Base-by-base conservation (phyloP, 805 yeast genomes). In the Metschnikowia colocasiae region DNA sequence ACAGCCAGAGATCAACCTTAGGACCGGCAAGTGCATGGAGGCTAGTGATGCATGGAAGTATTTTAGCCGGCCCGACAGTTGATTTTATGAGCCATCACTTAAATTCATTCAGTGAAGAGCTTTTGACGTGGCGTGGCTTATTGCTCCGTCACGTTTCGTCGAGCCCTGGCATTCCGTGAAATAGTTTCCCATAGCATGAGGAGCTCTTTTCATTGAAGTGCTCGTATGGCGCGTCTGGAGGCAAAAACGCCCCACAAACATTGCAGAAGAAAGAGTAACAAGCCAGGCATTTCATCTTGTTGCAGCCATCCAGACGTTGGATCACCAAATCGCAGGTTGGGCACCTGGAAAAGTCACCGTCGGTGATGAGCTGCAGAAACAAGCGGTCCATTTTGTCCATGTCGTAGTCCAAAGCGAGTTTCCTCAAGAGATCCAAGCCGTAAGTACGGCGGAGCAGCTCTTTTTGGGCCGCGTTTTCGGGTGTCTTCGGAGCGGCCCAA, bases 221-320 rank as follows among this genome's bases (percentile, higher is more conserved):
- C 25, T 61, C 67, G 56, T 82, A 82, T 0, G 82, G 81, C 44
- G 75, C 74, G 6, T 57, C 61, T 4, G 62, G 60, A 18, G 61
- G 53, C 47, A 79, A 56, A 13, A 60, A 51, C 2, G 56, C 59
- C 1, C 82, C 82, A 63, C 87, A 82, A 8, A 80, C 37, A 49
- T 75, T 78, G 57, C 87, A 82, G 52, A 82, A 82, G 36, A 61
- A 55, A 0, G 74, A 65, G 4, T 55, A 52, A 51, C 87, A 82
- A 5, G 71, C 62, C 0, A 68, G 52, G 55, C 88, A 82, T 32
- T 67, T 69, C 83, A 82, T 80, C 55, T 79, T 80, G 56, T 81
- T 82, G 59, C 87, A 82, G 4, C 87, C 88, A 53, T 81, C 85
- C 20, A 74, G 64, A 48, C 79, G 72, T 49, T 80, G 79, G 5